phyloP scores from a whole-genome alignment of 495 filamentous ascomycete species.

The Penicillium paradoxum region DNA sequence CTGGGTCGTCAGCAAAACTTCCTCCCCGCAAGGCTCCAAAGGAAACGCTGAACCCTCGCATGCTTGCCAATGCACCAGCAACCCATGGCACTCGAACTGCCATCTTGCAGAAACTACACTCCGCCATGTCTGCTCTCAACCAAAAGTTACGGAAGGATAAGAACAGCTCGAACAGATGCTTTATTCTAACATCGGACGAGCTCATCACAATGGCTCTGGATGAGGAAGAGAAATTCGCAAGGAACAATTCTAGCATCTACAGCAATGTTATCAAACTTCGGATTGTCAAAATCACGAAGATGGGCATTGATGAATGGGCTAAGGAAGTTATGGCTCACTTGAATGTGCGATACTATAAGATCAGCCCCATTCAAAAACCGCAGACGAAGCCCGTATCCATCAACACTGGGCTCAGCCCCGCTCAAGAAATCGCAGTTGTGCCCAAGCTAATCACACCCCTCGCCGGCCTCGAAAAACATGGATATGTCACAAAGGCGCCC shows the following conservation, averaged over 20 bases:
- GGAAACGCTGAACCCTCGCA: constrained; percentile 72
- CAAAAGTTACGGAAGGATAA: constrained; percentile 43
- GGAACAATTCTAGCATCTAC: constrained; percentile 63
- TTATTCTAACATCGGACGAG: constrained; percentile 61
- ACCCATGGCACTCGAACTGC: constrained; percentile 60
- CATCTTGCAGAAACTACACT: constrained; percentile 68
- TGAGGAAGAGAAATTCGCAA: constrained; percentile 75
- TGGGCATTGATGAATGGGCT: constrained; percentile 62
- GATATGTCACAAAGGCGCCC: constrained; percentile 67
- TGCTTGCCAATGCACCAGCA: constrained; percentile 66
- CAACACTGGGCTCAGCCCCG: constrained; percentile 59
- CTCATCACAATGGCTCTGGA: constrained; percentile 76
- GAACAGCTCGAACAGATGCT: constrained; percentile 50
- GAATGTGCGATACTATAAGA: constrained; percentile 40
- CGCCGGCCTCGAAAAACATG: constrained; percentile 54
- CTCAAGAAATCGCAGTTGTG: constrained; percentile 65
- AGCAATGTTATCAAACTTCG: constrained; percentile 73
- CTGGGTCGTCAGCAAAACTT: constrained; percentile 10
- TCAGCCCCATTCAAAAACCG: constrained; percentile 21
- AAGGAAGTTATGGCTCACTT: constrained; percentile 40
- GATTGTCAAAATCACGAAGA: constrained; percentile 68
- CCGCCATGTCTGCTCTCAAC: constrained; percentile 68
- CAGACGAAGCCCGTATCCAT: constrained; percentile 33
- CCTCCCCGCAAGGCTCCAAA: constrained; percentile 36
- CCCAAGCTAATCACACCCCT: constrained; percentile 55